Evolutionary conservation across 2,329 filamentous ascomycete species (phyloP).

Genomic region (Dryadomyces quercus-mongolicae): DNA sequence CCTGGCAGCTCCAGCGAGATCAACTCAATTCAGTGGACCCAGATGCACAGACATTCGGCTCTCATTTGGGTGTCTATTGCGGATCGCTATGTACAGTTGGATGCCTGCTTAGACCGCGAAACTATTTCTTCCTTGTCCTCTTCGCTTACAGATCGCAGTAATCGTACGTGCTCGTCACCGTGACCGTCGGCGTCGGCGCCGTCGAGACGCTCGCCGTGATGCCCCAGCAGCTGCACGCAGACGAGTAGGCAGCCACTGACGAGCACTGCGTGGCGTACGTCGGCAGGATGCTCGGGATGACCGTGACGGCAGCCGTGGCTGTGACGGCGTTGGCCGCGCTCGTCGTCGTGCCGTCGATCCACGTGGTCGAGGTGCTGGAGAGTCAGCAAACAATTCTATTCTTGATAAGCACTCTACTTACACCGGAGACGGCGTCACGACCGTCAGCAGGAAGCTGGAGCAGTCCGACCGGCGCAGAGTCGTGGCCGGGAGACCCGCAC

Average conservation of each 20-base stretch:
- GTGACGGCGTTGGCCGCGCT: background rate
- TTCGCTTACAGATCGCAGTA: slow-evolving; percentile 23
- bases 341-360: slow-evolving; percentile 1
- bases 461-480: slow-evolving; percentile 18
- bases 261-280: slow-evolving; percentile 28
- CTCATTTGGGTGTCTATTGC: too few relatives aligned
- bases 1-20: too few relatives aligned
- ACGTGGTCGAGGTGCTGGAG: slow-evolving; percentile 8
- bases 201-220: slow-evolving; percentile 27
- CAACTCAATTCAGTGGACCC: too few relatives aligned
- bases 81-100: too few relatives aligned
- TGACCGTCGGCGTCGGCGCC: slow-evolving; percentile 25
- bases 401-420: too few relatives aligned
- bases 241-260: slow-evolving; percentile 22
- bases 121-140: too few relatives aligned
- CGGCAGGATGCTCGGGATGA: slow-evolving; percentile 21
- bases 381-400: background rate
- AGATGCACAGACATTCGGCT: too few relatives aligned
- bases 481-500: slow-evolving; percentile 28
- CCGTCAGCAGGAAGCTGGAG: slow-evolving; percentile 23
- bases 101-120: too few relatives aligned
- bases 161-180: slow-evolving; percentile 28
- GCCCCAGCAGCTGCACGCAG: slow-evolving; percentile 33
- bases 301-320: slow-evolving; percentile 25
- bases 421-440: slow-evolving; percentile 27